Percentiles rank a stretch among this genome's conserved stretches.
phyloP scores from a whole-genome alignment of 2,329 filamentous ascomycete species.

The Pseudocercospora eumusae region DNA sequence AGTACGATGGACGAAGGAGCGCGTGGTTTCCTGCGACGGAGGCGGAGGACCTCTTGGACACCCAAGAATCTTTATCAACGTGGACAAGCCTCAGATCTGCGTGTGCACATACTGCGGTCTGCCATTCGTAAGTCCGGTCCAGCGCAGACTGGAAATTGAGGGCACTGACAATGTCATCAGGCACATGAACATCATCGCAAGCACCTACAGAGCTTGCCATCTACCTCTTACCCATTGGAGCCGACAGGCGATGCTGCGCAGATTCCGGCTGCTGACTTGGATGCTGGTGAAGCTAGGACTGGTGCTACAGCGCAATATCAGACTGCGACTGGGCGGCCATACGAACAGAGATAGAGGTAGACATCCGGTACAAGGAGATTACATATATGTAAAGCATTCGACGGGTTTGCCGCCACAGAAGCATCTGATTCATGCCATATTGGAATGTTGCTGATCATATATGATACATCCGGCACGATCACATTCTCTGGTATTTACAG shows the following conservation, averaged over 20 bases:
- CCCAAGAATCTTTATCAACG: slow-evolving; percentile 94
- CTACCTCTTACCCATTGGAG: slow-evolving; percentile 70
- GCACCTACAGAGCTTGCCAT: slow-evolving; percentile 77
- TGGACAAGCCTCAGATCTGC: slow-evolving; percentile 92
- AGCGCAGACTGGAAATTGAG: neutral
- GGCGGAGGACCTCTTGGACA: slow-evolving; percentile 89
- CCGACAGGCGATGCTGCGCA: slow-evolving; percentile 61
- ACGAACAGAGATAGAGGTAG: slow-evolving; percentile 59
- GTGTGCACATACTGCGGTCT: slow-evolving; percentile 90
- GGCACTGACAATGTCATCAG: slow-evolving; percentile 50
- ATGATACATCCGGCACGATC: too few species aligned
- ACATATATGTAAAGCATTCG: slow-evolving; percentile 5
- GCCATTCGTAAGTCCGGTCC: slow-evolving; percentile 71
- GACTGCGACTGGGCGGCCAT: slow-evolving; percentile 59
- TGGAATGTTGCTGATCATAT: too few species aligned
- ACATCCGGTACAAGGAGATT: slow-evolving; percentile 6
- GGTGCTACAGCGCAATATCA: slow-evolving; percentile 45
- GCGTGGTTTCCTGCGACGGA: slow-evolving; percentile 83
- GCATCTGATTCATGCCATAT: too few species aligned
- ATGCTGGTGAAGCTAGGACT: slow-evolving; percentile 32
- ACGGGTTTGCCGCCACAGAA: neutral
- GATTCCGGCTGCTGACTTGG: slow-evolving; percentile 51
- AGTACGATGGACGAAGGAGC: slow-evolving; percentile 84
- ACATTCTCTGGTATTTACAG: too few species aligned
- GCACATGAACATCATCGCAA: slow-evolving; percentile 86